Conservation (phyloP, 441 rosid species). For the Euphorbia corollata region DNA sequence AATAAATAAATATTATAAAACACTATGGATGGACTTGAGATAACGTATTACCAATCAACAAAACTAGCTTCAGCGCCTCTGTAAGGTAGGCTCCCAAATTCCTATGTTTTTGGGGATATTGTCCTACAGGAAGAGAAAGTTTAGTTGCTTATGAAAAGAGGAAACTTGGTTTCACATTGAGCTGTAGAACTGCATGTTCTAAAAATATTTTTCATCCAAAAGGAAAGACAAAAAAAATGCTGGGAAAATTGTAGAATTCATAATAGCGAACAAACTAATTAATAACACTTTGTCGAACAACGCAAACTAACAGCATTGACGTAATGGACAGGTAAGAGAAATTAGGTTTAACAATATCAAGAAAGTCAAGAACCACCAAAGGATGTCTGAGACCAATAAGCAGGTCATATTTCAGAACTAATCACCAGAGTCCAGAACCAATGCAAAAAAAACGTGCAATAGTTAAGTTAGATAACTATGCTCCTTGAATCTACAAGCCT, state of each 20-base stretch:
- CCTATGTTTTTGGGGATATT: constrained; percentile 42
- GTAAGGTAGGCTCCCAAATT: constrained; percentile 54
- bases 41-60: constrained; percentile 52
- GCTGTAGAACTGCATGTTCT: neutral
- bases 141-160: constrained; percentile 1
- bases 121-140: constrained; percentile 34
- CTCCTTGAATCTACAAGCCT: neutral
- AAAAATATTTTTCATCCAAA: constrained; percentile 3
- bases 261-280: neutral
- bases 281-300: neutral
- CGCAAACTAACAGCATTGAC: neutral
- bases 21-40: neutral
- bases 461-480: neutral
- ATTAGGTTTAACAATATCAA: neutral
- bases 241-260: neutral
- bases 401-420: neutral
- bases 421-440: constrained; percentile 4
- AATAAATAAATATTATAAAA: neutral
- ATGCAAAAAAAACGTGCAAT: too few species aligned
- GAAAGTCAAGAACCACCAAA: neutral
- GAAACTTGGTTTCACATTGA: neutral
- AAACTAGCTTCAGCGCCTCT: constrained; percentile 86
- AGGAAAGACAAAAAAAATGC: neutral
- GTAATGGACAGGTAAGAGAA: neutral
- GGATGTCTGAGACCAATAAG: neutral